Base-by-base conservation (phyloP, 768 basidiomycete genomes). In the Cystobasidium onofrii region DNA sequence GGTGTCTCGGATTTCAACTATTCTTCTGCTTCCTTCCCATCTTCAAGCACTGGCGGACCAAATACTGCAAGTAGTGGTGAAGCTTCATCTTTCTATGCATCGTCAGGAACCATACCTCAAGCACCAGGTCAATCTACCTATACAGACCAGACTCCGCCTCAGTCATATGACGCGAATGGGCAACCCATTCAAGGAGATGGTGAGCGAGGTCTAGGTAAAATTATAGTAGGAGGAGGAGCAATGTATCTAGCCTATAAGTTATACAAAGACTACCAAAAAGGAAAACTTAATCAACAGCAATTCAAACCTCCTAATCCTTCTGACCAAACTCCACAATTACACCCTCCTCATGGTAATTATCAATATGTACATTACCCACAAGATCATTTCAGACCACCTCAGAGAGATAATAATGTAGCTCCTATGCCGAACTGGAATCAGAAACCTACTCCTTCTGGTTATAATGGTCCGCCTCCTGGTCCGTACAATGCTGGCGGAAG, bases 141-240 rank as follows among this genome's bases (percentile, higher is more conserved):
- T 43, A 20, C 63, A 12, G 63, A 36, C 63, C 63, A 64, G 63
- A 27, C 31, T 3, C 69, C 60, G 36, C 29, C 25, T 23, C 55
- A 55, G 25, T n/a, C n/a, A n/a, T 55, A 33, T 61, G 69, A 44
- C n/a, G 52, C 18, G 33, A 34, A 71, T 36, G 52, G 29, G 20
- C 29, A 34, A 31, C 69, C 66, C 29, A 46, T 39, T 13, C 57
- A 31, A n/a, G 39, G 7, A 39, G 63, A 64, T 27, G 69, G 54
- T 33, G 69, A 71, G 29, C 52, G 69, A 9, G 69, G 69, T 23
- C 29, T 71, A 13, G 69, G 69, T 18, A 71, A 71, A 60, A 44
- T 71, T 2, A 29, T 60, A 23, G 69, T 46, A 3, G 69, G 54
- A 39, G 69, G 69, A 23, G 69, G 54, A n/a, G 52, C 33, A 55